These are phyloP conservation scores for Porcisia hertigi DNA, from an alignment of 208 protist genomes.

Conservation along the genomic window DNA sequence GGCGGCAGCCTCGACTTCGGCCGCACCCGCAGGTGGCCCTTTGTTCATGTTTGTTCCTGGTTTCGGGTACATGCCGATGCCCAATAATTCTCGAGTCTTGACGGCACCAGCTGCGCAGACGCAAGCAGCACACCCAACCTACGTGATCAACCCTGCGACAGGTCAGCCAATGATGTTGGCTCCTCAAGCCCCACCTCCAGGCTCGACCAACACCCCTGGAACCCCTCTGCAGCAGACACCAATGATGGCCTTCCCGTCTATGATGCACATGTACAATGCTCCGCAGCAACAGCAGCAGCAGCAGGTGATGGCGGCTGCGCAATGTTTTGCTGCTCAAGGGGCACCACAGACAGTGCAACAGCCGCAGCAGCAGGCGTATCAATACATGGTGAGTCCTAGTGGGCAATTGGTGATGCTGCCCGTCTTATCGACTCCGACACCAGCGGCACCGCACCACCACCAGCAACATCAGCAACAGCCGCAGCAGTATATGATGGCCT, in stretches of 20 bases:
- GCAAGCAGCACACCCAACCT: conserved; percentile 12
- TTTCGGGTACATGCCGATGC: conserved; percentile 30
- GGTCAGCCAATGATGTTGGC: conserved; percentile 29
- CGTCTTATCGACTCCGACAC: conserved; percentile 16
- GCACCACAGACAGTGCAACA: conserved; percentile 14
- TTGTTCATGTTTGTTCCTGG: conserved; percentile 33
- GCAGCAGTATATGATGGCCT: conserved; percentile 26
- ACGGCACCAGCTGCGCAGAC: conserved; percentile 1
- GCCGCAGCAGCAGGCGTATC: conserved; percentile 37
- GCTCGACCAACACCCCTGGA: conserved; percentile 6
- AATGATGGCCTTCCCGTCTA: conserved; percentile 19
- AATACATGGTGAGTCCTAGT: conserved; percentile 39
- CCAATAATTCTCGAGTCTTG: conserved; percentile 16
- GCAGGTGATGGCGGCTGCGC: conserved; percentile 23
- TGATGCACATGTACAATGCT: conserved; percentile 24
- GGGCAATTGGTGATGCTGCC: conserved; percentile 44
- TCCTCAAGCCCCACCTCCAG: conserved; percentile 2
- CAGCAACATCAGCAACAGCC: conserved; percentile 19
- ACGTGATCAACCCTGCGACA: conserved; percentile 36
- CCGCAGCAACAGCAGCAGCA: conserved; percentile 31
- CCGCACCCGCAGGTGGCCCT: conserved; percentile 7
- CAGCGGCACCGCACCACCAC: conserved; percentile 2
- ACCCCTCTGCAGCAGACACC: conserved; percentile 26
- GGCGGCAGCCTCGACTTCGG: neutral
- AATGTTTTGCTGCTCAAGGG: conserved; percentile 29